Base-by-base conservation (phyloP, 2,329 filamentous ascomycete genomes). In the Scytalidium sp. region DNA sequence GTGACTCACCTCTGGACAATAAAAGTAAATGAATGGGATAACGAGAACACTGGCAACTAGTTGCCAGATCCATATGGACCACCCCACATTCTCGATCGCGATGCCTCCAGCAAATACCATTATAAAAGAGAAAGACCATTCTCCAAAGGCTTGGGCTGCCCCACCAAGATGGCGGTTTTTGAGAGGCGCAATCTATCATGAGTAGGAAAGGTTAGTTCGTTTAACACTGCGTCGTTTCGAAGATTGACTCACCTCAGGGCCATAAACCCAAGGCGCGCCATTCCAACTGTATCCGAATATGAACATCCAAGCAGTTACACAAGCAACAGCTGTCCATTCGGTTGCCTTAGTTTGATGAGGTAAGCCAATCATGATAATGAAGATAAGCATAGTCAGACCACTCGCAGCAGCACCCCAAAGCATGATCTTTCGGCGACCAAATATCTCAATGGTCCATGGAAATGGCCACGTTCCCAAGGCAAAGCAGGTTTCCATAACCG, bases 11-110 rank as follows among this genome's bases (percentile, higher is more conserved):
- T 47, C 53, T 15, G 50, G 53, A 19, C 53, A 55, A 21, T 50
- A 36, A 40, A 53, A 55, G 27, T 53, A 55, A 13, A 52, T 44
- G 17, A 55, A 55, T 13, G 48, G 45, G 22, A 55, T 46, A 10
- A 45, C 48, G 13, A 43, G 25, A 45, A 58, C 56, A 46, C 64
- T 67, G 60, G 52, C 68, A 45, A 66, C 46, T 40, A 67, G 52
- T 44, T 62, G 60, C 68, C 67, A 70, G 48, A 70, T 59, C 60
- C 64, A 71, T 40, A 70, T 69, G 50, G 64, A 64, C 51, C 62
- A 66, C 3, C 67, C 67, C 21, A 69, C 59, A 32, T 60, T 58
- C 10, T 65, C 52, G 42, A 69, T 55, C 1, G 58, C 66, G 47
- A 64, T 68, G 3, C 62, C 62, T 19, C 64, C 65, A 15, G 61